These are phyloP conservation scores for Rutstroemia sp. DNA, from an alignment of 2,329 filamentous ascomycete genomes.

Conservation along the genomic window DNA sequence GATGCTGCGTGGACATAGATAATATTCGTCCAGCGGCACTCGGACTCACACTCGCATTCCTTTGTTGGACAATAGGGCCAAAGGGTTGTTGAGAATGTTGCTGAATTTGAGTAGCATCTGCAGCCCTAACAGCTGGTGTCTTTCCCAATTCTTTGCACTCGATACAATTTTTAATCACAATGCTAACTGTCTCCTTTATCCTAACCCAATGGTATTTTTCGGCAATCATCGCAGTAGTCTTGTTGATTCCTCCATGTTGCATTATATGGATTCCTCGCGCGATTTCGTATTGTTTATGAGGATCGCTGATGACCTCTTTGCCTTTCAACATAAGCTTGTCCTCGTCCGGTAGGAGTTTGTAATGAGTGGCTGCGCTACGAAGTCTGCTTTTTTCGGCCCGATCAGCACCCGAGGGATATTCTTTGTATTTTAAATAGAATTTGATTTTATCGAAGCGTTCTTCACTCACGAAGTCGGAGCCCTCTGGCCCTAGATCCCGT, in stretches of 20 bases:
- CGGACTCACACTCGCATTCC: conserved; percentile 15
- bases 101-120: conserved; percentile 12
- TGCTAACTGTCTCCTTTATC: conserved; percentile 94
- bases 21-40: conserved; percentile 22
- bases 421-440: conserved; percentile 90
- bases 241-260: conserved; percentile 91
- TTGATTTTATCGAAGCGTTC: conserved; percentile 98
- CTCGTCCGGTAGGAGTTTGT: conserved; percentile 57
- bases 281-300: conserved; percentile 83
- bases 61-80: not conserved
- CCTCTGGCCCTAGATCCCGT: conserved; percentile 48
- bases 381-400: conserved; percentile 92
- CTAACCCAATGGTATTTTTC: conserved; percentile 96
- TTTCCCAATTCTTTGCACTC: conserved; percentile 80
- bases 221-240: conserved; percentile 89
- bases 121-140: conserved; percentile 32
- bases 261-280: conserved; percentile 67
- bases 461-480: conserved; percentile 81
- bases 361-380: conserved; percentile 88
- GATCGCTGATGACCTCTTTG: conserved; percentile 92
- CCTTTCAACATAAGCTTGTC: conserved; percentile 94
- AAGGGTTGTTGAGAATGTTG: conserved; percentile 1
- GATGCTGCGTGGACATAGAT: conserved; percentile 14
- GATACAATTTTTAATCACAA: conserved; percentile 84
- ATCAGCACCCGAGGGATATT: conserved; percentile 89